Conservation (phyloP, 345 rosid genomes). For the Limnanthes douglasii region DNA sequence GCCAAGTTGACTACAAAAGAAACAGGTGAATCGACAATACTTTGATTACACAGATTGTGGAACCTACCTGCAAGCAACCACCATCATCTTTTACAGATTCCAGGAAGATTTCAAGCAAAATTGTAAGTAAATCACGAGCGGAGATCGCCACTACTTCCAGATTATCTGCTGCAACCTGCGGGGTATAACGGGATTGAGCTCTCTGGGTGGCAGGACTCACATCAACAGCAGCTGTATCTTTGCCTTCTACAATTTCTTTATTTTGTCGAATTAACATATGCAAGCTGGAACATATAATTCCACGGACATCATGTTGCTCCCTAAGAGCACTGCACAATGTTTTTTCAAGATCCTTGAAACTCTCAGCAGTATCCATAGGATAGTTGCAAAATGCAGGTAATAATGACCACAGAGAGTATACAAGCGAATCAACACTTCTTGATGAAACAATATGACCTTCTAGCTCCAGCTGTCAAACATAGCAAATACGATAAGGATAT, state of each 20-base stretch:
- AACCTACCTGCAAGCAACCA: constrained; percentile 74
- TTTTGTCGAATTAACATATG: constrained; percentile 65
- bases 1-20: no score
- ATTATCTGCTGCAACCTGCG: constrained; percentile 40
- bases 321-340: constrained; percentile 35
- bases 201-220: constrained; percentile 27
- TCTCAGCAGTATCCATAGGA: constrained; percentile 63
- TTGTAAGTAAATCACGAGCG: constrained; percentile 48
- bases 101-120: constrained; percentile 44
- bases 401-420: constrained; percentile 78
- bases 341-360: constrained; percentile 43
- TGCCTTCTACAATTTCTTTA: constrained; percentile 31
- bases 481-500: constrained; percentile 5
- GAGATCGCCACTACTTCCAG: constrained; percentile 35
- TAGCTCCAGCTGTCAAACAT: constrained; percentile 45
- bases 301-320: constrained; percentile 49
- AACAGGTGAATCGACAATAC: no score
- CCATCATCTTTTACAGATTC: constrained; percentile 76
- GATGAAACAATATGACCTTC: constrained; percentile 54
- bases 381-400: constrained; percentile 89
- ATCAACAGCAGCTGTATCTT: constrained; percentile 21
- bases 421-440: constrained; percentile 53
- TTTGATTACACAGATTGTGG: no score
- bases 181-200: constrained; percentile 36
- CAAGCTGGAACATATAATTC: constrained; percentile 61